These are phyloP conservation scores for Solanum sparsipilum DNA, from an alignment of 257 asterid species.

Conservation along the genomic window DNA sequence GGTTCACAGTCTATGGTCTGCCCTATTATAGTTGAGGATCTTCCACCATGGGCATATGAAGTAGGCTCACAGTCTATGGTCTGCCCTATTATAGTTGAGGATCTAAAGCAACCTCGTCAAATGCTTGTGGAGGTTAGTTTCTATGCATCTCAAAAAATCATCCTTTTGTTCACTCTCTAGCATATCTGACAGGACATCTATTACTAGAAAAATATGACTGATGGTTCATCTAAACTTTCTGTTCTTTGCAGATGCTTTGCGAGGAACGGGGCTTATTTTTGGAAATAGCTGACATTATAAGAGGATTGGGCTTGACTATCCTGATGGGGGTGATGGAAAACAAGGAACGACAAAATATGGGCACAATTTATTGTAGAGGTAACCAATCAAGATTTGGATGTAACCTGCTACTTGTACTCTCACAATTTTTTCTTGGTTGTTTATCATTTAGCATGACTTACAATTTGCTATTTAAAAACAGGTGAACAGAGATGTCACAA, in stretches of 20 bases:
- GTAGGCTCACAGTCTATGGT: conserved; percentile 73
- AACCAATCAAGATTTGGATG: neutral
- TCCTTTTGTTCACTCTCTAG: neutral
- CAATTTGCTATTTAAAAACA: conserved; percentile 15
- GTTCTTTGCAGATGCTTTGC: conserved; percentile 58
- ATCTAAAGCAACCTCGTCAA: conserved; percentile 79
- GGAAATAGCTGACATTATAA: conserved; percentile 83
- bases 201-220: neutral
- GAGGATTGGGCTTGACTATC: conserved; percentile 82
- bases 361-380: conserved; percentile 90
- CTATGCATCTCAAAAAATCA: neutral
- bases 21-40: conserved; percentile 87
- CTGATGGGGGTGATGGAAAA: conserved; percentile 90
- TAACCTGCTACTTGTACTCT: neutral
- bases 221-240: neutral
- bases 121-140: conserved; percentile 76
- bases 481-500: conserved; percentile 79
- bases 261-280: conserved; percentile 75
- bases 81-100: conserved; percentile 89
- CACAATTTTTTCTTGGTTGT: neutral
- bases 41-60: conserved; percentile 80
- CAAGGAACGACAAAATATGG: conserved; percentile 71
- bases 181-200: neutral
- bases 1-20: conserved; percentile 77
- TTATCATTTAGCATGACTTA: neutral